Conservation (phyloP, 805 yeast genomes). For the Yarrowia sp. region DNA sequence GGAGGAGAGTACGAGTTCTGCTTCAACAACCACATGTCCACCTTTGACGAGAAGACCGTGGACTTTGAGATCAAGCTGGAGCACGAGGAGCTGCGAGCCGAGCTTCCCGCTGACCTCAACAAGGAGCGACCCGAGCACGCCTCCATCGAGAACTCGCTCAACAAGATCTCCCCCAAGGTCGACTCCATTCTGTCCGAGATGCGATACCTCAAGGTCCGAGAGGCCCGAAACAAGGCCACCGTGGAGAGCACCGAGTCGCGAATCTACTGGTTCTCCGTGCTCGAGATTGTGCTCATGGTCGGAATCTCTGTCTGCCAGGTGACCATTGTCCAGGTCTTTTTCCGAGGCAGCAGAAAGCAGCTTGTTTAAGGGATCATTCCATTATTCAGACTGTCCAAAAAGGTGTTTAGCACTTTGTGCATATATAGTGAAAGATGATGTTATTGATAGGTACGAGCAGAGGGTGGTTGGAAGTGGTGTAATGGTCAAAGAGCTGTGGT, state of each 20-base stretch:
- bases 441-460: not conserved
- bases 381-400: not conserved
- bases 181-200: constrained; percentile 50
- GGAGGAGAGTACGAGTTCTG: constrained; percentile 89
- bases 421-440: constrained; percentile 18
- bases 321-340: constrained; percentile 80
- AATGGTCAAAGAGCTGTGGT: no score
- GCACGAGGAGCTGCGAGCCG: constrained; percentile 60
- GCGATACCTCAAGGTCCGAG: constrained; percentile 88
- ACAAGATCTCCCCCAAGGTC: constrained; percentile 48
- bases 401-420: constrained; percentile 2
- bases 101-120: constrained; percentile 57
- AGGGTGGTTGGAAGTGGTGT: no score
- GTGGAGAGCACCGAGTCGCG: constrained; percentile 81
- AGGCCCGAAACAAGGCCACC: constrained; percentile 87
- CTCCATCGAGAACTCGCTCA: constrained; percentile 48
- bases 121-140: constrained; percentile 43
- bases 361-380: constrained; percentile 19
- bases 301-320: constrained; percentile 81
- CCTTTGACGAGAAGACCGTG: constrained; percentile 80
- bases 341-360: constrained; percentile 51
- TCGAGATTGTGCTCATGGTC: constrained; percentile 75
- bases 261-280: constrained; percentile 75
- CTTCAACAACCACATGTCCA: constrained; percentile 80
- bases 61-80: constrained; percentile 72